These are phyloP conservation scores for Lentinula novae-zelandiae DNA, from an alignment of 1,284 basidiomycete species.

Conservation along the genomic window DNA sequence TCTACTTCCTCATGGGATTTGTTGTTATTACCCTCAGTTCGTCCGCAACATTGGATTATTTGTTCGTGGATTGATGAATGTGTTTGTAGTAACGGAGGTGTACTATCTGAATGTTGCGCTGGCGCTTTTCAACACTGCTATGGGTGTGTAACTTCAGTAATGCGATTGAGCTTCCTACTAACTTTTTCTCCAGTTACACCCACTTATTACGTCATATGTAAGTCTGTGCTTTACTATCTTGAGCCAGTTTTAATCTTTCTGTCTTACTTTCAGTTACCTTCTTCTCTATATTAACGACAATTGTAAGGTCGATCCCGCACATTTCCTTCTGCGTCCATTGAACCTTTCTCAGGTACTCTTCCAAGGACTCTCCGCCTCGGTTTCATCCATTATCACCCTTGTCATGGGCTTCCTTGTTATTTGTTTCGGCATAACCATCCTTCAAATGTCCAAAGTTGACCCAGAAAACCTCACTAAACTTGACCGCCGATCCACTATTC, in stretches of 20 bases:
- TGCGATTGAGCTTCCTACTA: slow-evolving; percentile 17
- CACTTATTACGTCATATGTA: slow-evolving; percentile 84
- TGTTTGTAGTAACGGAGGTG: slow-evolving; percentile 74
- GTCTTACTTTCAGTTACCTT: slow-evolving; percentile 61
- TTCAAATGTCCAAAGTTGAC: slow-evolving; percentile 96
- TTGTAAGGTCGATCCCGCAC: slow-evolving; percentile 38
- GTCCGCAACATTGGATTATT: background rate
- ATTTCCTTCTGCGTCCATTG: background rate
- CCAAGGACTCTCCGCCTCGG: slow-evolving; percentile 83
- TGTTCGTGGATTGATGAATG: background rate
- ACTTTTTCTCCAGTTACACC: slow-evolving; percentile 60
- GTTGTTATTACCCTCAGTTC: slow-evolving; percentile 70
- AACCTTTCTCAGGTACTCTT: slow-evolving; percentile 65
- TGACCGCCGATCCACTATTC: slow-evolving; percentile 81
- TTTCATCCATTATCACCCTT: slow-evolving; percentile 80
- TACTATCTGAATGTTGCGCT: slow-evolving; percentile 97
- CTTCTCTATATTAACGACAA: slow-evolving; percentile 84
- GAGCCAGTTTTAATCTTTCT: background rate
- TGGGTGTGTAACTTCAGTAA: slow-evolving; percentile 52
- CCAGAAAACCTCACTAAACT: slow-evolving; percentile 70
- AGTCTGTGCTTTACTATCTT: background rate
- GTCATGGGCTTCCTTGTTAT: slow-evolving; percentile 90
- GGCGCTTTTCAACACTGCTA: slow-evolving; percentile 92
- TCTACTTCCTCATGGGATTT: slow-evolving; percentile 85
- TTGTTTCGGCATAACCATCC: slow-evolving; percentile 87